Conservation (phyloP, 208 protist species). For the Willaertia magna region DNA sequence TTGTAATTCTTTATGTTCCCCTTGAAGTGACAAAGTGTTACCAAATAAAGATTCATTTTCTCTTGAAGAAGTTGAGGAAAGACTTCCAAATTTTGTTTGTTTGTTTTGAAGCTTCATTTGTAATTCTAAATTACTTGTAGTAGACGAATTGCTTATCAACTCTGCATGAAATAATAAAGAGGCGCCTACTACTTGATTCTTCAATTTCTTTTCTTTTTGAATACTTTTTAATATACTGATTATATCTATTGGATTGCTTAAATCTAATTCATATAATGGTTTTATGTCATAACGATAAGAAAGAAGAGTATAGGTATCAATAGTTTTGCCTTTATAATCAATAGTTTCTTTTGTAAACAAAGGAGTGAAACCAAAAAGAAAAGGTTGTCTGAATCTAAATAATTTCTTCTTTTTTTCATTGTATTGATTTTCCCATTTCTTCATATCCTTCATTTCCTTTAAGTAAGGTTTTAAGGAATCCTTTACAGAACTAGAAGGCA, state of each 20-base stretch:
- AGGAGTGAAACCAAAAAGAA: neutral
- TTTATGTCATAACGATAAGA: neutral
- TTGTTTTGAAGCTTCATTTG: neutral
- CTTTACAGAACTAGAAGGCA: neutral
- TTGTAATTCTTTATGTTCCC: too few relatives aligned
- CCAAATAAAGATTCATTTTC: too few relatives aligned
- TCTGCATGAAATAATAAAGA: neutral
- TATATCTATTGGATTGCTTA: neutral
- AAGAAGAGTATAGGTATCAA: neutral
- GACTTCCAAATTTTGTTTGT: neutral
- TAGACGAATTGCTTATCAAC: neutral
- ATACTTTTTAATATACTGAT: neutral
- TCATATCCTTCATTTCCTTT: neutral
- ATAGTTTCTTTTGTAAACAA: neutral
- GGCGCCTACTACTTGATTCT: neutral
- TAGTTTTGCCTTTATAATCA: neutral
- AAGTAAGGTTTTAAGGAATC: neutral
- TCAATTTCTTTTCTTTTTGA: neutral
- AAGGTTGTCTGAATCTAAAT: neutral
- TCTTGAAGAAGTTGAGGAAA: too few relatives aligned
- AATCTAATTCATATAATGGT: neutral
- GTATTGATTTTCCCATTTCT: neutral
- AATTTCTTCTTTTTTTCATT: neutral
- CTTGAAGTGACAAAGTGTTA: too few relatives aligned
- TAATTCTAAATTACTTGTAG: neutral